Base-by-base conservation (phyloP, 2,329 filamentous ascomycete species). In the Fusarium albidum region DNA sequence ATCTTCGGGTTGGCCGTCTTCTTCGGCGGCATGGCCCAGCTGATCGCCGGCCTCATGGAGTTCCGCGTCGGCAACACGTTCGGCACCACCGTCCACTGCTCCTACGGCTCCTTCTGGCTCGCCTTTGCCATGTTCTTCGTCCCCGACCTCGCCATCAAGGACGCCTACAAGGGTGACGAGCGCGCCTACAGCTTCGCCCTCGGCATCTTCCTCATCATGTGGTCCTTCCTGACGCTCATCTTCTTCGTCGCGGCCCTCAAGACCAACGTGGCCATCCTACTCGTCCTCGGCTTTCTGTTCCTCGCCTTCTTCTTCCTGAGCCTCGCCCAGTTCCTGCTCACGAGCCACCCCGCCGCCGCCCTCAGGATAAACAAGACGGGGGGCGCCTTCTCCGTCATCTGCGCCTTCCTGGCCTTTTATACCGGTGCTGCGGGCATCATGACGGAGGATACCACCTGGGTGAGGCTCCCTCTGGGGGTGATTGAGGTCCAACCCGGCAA, bases 21-120 rank as follows among this genome's bases (percentile, higher is more conserved):
- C 46, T 88, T 89, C 69, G 87, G 87, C 69, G 87, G 87, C 52
- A 75, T 88, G 8, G 80, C 88, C n/a, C 87, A 90, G 70, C 74
- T 89, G 67, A 74, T 88, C 44, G 85, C 86, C 39, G 87, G 87
- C 66, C 88, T 90, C 21, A 75, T 78, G 71, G 71, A 78, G 59
- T 78, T 78, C 52, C 69, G 70, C 11, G 75, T 83, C 9, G 83
- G 83, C n/a, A 86, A 86, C 73, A 85, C 82, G 10, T 86, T 86
- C 45, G 84, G 82, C 75, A 82, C 82, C 26, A 86, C 83, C 7
- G 81, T 84, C 9, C 81, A 86, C 52, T 82, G 80, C 34, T 84
- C 81, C 4, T 87, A 85, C 66, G 82, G 83, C 51, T 82, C 82
- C 54, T 86, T 86, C 74, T 86, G 83, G 83, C 77, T 86, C 56